These are phyloP conservation scores for Sungouiozyma intestinalis DNA, from an alignment of 805 yeast genomes.

Conservation along the genomic window DNA sequence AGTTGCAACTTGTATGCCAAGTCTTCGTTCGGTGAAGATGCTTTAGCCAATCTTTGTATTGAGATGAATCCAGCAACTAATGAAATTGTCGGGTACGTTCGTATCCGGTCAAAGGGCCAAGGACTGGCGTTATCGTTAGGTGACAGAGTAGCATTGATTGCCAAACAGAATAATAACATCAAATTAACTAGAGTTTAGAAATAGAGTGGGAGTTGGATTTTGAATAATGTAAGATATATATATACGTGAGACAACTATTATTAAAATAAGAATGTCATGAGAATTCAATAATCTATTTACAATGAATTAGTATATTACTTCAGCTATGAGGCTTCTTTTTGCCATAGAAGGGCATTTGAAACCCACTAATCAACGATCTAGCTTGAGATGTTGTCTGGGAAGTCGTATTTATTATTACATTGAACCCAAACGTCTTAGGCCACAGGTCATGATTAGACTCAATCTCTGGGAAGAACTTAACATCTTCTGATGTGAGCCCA, in stretches of 20 bases:
- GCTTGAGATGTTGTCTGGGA: constrained; percentile 91
- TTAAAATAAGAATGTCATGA: background rate
- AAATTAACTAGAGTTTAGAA: constrained; percentile 26
- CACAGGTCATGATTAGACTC: constrained; percentile 83
- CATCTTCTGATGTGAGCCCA: constrained; percentile 69
- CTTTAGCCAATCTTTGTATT: constrained; percentile 88
- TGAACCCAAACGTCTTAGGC: constrained; percentile 80
- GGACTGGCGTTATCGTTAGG: constrained; percentile 93
- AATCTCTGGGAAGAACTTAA: constrained; percentile 83
- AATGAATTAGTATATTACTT: background rate
- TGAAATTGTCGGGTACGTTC: constrained; percentile 81
- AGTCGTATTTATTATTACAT: constrained; percentile 72
- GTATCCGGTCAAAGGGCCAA: constrained; percentile 96
- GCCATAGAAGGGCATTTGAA: constrained; percentile 61
- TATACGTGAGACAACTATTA: background rate
- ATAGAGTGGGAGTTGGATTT: background rate
- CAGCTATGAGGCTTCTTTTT: background rate
- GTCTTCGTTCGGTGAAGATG: constrained; percentile 95
- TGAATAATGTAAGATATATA: background rate
- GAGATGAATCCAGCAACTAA: constrained; percentile 63
- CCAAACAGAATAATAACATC: constrained; percentile 43
- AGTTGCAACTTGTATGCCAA: constrained; percentile 90
- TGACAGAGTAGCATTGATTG: constrained; percentile 80
- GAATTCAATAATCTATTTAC: background rate
- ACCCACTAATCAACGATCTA: constrained; percentile 67